Base-by-base conservation (phyloP, 495 filamentous ascomycete genomes). In the Letharia columbiana region DNA sequence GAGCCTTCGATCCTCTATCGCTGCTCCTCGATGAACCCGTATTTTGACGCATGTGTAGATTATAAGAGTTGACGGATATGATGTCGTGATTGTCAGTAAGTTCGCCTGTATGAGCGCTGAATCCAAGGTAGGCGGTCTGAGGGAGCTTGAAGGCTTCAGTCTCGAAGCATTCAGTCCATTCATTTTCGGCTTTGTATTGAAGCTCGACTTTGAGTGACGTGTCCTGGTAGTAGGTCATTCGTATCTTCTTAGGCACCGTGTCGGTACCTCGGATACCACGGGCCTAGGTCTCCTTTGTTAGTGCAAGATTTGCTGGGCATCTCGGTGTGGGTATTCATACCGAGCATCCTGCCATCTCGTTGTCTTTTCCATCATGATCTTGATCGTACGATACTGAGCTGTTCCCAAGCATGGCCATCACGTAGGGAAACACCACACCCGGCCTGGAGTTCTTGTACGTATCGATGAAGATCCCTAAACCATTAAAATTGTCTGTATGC, bases 401-500 rank as follows among this genome's bases (percentile, higher is more conserved):
- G 75, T 99, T 94, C 60, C 88, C 94, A 73, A 96, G 81, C 94
- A 98, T 97, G 61, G 95, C 95, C 91, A 97, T 96, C 70, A 99
- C 89, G 71, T 96, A 98, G 49, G 95, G 95, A 77, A 99, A 99
- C 33, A 95, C 87, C 23, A 89, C 87, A 13, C 95, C 95, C 12
- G 95, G 95, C 23, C 95, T 86, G 80, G 96, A 96, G 79, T 99
- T 99, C 86, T 99, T 99, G 81, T 99, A 99, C 58, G 95, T 99
- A 74, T 99, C 95, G 79, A 99, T 87, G 82, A 99, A 97, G 73
- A 99, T 83, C 50, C 94, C 95, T 18, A 99, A 83, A 17, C 95
- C 95, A 72, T 98, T 94, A 70, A 98, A 99, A 58, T 84, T 84
- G 77, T 99, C 95, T 20, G 82, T 82, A 44, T 82, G 86, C 20